Evolutionary conservation across 768 basidiomycete species (phyloP).

Genomic region (Russula sp.): DNA sequence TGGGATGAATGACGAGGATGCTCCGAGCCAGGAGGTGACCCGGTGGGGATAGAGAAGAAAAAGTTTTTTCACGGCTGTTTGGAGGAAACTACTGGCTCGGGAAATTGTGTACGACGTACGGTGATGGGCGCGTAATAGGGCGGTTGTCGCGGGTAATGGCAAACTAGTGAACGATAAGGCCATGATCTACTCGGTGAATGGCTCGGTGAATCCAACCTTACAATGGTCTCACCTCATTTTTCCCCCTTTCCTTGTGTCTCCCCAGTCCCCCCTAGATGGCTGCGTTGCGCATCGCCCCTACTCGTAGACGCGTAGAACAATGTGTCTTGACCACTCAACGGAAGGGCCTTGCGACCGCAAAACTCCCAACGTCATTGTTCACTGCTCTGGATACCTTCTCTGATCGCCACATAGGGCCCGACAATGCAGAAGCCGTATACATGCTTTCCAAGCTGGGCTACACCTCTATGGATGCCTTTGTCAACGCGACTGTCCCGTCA

Average conservation of each 20-base stretch:
- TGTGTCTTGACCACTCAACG: constrained; percentile 20
- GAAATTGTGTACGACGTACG: background rate
- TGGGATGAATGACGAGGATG: background rate
- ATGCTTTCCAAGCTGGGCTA: constrained; percentile 88
- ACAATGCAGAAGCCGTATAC: constrained; percentile 62
- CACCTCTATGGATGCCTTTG: constrained; percentile 81
- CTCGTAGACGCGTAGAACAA: constrained; percentile 22
- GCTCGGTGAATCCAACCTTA: constrained; percentile 35
- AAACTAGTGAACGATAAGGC: background rate
- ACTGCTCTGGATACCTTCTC: constrained; percentile 84
- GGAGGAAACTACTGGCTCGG: no score
- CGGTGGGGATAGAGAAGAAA: constrained; percentile 4
- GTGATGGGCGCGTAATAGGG: background rate
- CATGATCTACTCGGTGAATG: constrained; percentile 49
- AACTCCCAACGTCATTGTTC: constrained; percentile 58
- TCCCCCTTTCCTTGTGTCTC: constrained; percentile 1
- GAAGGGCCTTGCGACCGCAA: constrained; percentile 53
- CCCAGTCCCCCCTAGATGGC: constrained; percentile 9
- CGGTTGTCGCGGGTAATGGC: background rate
- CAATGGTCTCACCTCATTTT: constrained; percentile 1
- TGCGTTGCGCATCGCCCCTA: constrained; percentile 10
- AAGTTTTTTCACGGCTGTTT: background rate
- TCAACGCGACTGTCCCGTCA: constrained; percentile 72
- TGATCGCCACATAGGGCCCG: constrained; percentile 89
- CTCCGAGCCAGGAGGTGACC: constrained; percentile 18